These are phyloP conservation scores for Curvularia spicifera DNA, from an alignment of 2,329 filamentous ascomycete species.

Conservation along the genomic window DNA sequence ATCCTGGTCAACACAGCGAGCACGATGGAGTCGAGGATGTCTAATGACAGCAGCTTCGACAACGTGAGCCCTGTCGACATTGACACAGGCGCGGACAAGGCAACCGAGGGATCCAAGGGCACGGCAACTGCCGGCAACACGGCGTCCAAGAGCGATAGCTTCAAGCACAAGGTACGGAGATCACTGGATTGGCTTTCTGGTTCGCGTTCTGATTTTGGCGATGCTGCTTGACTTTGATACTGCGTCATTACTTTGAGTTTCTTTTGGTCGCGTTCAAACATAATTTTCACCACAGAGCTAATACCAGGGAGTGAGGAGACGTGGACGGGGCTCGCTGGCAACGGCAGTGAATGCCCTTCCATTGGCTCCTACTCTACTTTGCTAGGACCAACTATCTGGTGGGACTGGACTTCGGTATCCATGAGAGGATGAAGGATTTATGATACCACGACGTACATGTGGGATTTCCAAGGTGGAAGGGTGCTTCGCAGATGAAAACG, in stretches of 20 bases:
- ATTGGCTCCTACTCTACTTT: neutral
- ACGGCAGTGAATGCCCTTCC: neutral
- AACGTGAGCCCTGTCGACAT: conserved; percentile 6
- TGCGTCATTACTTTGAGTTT: neutral
- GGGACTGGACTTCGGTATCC: neutral
- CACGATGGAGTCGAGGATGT: conserved; percentile 12
- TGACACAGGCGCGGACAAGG: neutral
- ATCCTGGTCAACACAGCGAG: conserved; percentile 79
- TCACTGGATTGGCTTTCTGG: conserved; percentile 23
- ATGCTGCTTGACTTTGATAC: conserved; percentile 12
- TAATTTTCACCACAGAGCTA: conserved; percentile 12
- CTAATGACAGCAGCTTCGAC: conserved; percentile 24
- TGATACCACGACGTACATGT: neutral
- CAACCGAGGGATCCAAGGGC: neutral
- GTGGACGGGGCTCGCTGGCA: conserved; percentile 6
- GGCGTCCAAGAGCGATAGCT: conserved; percentile 2
- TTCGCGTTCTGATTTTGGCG: conserved; percentile 12
- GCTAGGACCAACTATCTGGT: neutral
- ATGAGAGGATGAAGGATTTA: neutral
- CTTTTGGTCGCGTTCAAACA: neutral
- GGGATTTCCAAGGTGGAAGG: neutral
- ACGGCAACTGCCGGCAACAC: neutral
- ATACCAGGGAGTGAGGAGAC: conserved; percentile 13
- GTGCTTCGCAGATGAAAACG: neutral
- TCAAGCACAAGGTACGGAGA: conserved; percentile 26